phyloP scores from a whole-genome alignment of 148 eudicot species.

The Chenopodium suecicum region DNA sequence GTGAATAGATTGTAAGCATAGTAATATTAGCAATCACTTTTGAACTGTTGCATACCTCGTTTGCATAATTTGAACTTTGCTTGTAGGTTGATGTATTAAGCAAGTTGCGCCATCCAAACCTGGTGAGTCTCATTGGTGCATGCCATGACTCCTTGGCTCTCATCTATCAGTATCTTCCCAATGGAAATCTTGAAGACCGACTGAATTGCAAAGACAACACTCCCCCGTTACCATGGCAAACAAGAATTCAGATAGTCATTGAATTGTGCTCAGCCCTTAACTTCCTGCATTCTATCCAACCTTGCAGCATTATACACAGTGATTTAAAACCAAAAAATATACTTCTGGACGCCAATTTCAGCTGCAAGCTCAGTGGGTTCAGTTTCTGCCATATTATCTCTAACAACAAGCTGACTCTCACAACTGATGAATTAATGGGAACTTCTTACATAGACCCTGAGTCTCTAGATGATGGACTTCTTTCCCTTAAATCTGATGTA shows the following conservation, averaged over 20 bases:
- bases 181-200: constrained; percentile 91
- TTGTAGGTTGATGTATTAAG: constrained; percentile 74
- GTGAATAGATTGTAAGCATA: too few species aligned
- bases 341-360: constrained; percentile 54
- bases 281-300: constrained; percentile 65
- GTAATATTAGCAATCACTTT: too few species aligned
- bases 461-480: constrained; percentile 53
- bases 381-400: constrained; percentile 50
- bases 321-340: constrained; percentile 65
- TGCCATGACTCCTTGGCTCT: constrained; percentile 71
- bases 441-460: constrained; percentile 46
- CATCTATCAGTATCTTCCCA: constrained; percentile 70
- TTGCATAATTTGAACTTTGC: background rate
- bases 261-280: constrained; percentile 80
- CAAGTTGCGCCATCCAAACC: constrained; percentile 75
- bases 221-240: constrained; percentile 76
- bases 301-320: constrained; percentile 57
- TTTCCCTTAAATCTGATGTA: constrained; percentile 68
- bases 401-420: constrained; percentile 17
- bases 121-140: constrained; percentile 76
- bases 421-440: constrained; percentile 24
- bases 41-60: too few species aligned
- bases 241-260: constrained; percentile 64
- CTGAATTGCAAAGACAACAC: constrained; percentile 61
- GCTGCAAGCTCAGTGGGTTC: constrained; percentile 76